Conservation (phyloP, 352 stramenopile species). For the Pythium chondricola region DNA sequence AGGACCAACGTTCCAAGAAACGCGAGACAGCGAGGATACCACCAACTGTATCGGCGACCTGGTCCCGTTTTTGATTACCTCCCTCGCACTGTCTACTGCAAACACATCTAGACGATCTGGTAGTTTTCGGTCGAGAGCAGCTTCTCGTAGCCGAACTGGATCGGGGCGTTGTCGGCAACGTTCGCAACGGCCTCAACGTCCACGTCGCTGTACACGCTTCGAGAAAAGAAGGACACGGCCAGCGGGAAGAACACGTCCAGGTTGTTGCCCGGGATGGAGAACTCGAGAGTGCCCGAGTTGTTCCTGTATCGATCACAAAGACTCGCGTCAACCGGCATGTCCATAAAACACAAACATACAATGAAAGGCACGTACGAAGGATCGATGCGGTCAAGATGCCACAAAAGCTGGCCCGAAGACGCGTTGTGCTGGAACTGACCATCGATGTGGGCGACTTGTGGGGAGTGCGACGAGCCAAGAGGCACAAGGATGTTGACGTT, state of each 20-base stretch:
- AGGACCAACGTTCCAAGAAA: too few species aligned
- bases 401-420: conserved; percentile 57
- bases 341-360: background rate
- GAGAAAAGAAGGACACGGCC: conserved; percentile 86
- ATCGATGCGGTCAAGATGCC: conserved; percentile 78
- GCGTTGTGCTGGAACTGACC: conserved; percentile 86
- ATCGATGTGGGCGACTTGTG: conserved; percentile 70
- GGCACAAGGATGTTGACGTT: conserved; percentile 86
- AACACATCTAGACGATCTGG: conserved; percentile 77
- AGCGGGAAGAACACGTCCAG: conserved; percentile 86
- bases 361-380: conserved; percentile 43
- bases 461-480: conserved; percentile 60
- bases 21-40: too few species aligned
- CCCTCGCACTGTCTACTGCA: conserved; percentile 3
- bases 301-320: conserved; percentile 35
- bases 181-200: conserved; percentile 71
- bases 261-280: conserved; percentile 70
- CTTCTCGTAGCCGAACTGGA: conserved; percentile 84
- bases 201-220: conserved; percentile 82
- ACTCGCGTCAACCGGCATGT: background rate
- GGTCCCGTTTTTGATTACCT: too few species aligned
- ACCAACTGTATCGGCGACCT: too few species aligned
- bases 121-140: conserved; percentile 84
- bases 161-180: conserved; percentile 60
- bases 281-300: conserved; percentile 75